Evolutionary conservation across 805 yeast genomes (phyloP), one percentile per base, ranked within the genome.

Genomic region (Kuraishia hungarica): DNA sequence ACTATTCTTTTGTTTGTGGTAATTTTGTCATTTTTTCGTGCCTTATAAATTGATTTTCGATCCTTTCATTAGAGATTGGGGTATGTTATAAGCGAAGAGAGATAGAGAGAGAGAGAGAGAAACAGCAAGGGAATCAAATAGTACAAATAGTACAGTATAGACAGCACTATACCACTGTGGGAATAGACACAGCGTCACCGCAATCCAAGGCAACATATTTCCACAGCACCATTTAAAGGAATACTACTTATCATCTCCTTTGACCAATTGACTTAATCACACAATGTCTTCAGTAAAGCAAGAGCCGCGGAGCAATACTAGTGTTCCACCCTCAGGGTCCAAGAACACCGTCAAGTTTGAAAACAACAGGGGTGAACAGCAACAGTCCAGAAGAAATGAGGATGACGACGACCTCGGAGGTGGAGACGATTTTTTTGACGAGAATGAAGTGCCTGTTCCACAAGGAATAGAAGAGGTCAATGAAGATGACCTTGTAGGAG

Each of bases 401-500:
- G 43, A 35, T 15, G 43, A 35, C 11, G 43, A 56, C 48, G 64
- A 60, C 5, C 43, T 55, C 17, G 50, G 51, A 28, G 55, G 58
- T 2, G 65, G 61, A 39, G 64, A 64, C 8, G 60, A 64, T 2
- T 66, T 58, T 11, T 17, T 8, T 47, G 71, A 66, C 53, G 67
- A 67, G 43, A 67, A 67, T 50, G 71, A 63, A 51, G 54, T 68
- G 51, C 69, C 69, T 7, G 64, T 68, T 24, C 72, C 73, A 19
- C 62, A 62, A 46, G 73, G 72, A 53, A 71, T 69, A 23, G 72
- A 67, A 46, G 72, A 67, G 17, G 60, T 69, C 4, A 67, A 69
- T 51, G 74, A 67, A 55, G 60, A 67, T 29, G 66, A 67, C 55
- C 62, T 72, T 54, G 61, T 70, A 57, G 75, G 86, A 62, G 96